Percentiles rank a stretch among this genome's conserved stretches.
Conservation (phyloP, 129 eudicot genomes). For the Flaveria sonorensis region DNA sequence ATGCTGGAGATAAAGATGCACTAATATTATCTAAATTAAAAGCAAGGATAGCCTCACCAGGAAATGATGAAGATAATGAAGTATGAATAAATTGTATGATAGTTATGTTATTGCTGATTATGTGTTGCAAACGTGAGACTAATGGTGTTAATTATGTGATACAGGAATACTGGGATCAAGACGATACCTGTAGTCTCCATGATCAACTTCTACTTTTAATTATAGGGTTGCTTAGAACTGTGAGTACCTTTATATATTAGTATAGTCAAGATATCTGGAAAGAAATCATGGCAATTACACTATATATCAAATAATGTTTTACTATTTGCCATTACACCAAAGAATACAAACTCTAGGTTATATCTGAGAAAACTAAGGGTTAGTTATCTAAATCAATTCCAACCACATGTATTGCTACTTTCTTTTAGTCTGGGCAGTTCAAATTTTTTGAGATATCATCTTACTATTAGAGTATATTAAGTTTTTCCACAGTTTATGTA, state of each 20-base stretch:
- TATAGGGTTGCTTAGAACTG: constrained; percentile 95
- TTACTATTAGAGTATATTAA: background rate
- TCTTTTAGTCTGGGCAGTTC: background rate
- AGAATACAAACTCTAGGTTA: constrained; percentile 7
- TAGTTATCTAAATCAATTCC: constrained; percentile 2
- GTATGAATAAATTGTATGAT: constrained; percentile 45
- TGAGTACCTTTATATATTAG: constrained; percentile 40
- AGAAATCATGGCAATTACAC: constrained; percentile 7
- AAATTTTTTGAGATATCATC: background rate
- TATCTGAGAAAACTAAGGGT: constrained; percentile 14
- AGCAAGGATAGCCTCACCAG: constrained; percentile 40
- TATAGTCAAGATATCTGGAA: constrained; percentile 5
- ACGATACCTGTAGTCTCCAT: constrained; percentile 60
- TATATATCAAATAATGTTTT: constrained; percentile 5
- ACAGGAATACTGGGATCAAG: constrained; percentile 71
- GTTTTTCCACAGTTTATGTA: background rate
- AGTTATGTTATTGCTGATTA: constrained; percentile 6
- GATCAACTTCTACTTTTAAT: constrained; percentile 86
- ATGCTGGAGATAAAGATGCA: constrained; percentile 60
- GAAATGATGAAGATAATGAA: constrained; percentile 63
- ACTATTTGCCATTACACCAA: background rate
- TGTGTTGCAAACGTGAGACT: constrained; percentile 25
- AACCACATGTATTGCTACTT: background rate
- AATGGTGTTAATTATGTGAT: constrained; percentile 31
- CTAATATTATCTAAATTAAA: constrained; percentile 47